A percentile compares a stretch with the other conserved stretches of the same genome.
Evolutionary conservation across 768 basidiomycete genomes (phyloP).

Genomic region (Leccinum olivaceopallidum): DNA sequence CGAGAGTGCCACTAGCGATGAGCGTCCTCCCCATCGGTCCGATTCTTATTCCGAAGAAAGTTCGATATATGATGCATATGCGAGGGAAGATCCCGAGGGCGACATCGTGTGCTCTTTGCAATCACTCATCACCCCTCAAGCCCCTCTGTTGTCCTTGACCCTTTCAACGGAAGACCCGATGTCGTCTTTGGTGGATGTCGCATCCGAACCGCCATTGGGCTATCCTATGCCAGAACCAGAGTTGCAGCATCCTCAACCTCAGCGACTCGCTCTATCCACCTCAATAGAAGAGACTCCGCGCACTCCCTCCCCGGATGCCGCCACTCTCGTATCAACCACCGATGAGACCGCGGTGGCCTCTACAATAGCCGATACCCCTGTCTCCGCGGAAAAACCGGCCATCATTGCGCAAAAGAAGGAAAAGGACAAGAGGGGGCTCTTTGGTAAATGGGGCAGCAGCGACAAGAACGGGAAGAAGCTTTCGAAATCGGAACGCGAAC

Average conservation of each 20-base stretch:
- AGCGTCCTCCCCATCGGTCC: slow-evolving; percentile 47
- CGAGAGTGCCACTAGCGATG: slow-evolving; percentile 39
- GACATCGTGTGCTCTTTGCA: slow-evolving; percentile 25
- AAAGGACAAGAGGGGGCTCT: slow-evolving; percentile 73
- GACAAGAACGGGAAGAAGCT: slow-evolving; percentile 65
- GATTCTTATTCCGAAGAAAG: slow-evolving; percentile 82
- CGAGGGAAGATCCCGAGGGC: slow-evolving; percentile 53
- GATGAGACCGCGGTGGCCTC: slow-evolving; percentile 29
- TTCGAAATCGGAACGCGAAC: slow-evolving; percentile 43
- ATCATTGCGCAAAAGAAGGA: slow-evolving; percentile 52
- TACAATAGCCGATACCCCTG: slow-evolving; percentile 25
- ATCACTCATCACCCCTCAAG: slow-evolving; percentile 18
- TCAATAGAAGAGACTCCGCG: slow-evolving; percentile 43
- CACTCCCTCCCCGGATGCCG: slow-evolving; percentile 57
- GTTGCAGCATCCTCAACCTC: slow-evolving; percentile 69
- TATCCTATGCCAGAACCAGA: slow-evolving; percentile 38
- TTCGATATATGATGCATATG: slow-evolving; percentile 85
- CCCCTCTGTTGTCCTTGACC: slow-evolving; percentile 28
- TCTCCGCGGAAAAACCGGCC: slow-evolving; percentile 17
- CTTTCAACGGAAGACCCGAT: slow-evolving; percentile 19
- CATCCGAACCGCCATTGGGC: slow-evolving; percentile 32
- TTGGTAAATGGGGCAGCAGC: slow-evolving; percentile 57
- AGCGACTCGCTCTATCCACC: slow-evolving; percentile 42
- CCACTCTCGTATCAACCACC: slow-evolving; percentile 26
- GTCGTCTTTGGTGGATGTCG: slow-evolving; percentile 8